Conservation (phyloP, 371 early-diverging fungal genomes). For the Haplosporangium sp. region DNA sequence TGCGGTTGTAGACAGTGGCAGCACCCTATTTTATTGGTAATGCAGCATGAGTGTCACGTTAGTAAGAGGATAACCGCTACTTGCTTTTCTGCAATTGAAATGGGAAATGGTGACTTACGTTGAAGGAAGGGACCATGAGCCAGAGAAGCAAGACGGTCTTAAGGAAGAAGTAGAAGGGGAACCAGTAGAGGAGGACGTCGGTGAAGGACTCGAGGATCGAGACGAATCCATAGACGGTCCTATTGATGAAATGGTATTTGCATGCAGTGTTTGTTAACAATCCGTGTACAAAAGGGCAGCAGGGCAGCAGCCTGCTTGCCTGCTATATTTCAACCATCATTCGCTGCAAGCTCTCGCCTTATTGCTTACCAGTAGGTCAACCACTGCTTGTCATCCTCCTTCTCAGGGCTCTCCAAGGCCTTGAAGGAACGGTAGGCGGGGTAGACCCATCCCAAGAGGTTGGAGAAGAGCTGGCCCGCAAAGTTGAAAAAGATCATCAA, state of each 20-base stretch:
- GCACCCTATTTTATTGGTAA: constrained; percentile 62
- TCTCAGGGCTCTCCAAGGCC: constrained; percentile 85
- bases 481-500: constrained; percentile 91
- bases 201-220: constrained; percentile 89
- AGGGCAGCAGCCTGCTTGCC: no score
- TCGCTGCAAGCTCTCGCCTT: no score
- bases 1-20: constrained; percentile 60
- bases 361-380: constrained; percentile 73
- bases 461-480: constrained; percentile 83
- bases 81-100: no score
- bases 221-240: constrained; percentile 88
- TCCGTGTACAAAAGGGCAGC: no score
- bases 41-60: not conserved
- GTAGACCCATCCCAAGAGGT: constrained; percentile 89
- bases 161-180: constrained; percentile 94
- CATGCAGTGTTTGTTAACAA: not conserved
- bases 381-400: constrained; percentile 92
- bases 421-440: constrained; percentile 94
- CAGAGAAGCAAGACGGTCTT: constrained; percentile 90
- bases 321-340: no score
- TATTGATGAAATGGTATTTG: constrained; percentile 27
- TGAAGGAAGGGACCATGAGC: constrained; percentile 82
- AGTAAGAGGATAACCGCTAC: not conserved
- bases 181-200: constrained; percentile 86
- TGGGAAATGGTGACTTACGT: constrained; percentile 68